phyloP scores from a whole-genome alignment of 345 rosid species.

The Angophora floribunda region DNA sequence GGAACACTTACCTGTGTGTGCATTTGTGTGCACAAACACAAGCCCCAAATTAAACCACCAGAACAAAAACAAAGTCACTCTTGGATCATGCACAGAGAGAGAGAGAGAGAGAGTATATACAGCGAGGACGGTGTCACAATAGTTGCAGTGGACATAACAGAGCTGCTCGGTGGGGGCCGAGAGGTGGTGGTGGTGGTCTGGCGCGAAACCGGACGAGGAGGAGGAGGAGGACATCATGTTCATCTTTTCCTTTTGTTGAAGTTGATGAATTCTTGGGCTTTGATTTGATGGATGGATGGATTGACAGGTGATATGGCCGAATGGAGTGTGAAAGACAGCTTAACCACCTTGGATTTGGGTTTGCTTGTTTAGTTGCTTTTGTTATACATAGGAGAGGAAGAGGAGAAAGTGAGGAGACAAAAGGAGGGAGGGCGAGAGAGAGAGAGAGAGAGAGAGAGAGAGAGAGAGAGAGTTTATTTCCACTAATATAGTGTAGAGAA shows the following conservation, averaged over 20 bases:
- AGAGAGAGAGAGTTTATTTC: background rate
- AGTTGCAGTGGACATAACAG: slow-evolving; percentile 96
- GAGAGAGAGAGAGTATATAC: slow-evolving; percentile 12
- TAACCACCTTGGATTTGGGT: slow-evolving; percentile 24
- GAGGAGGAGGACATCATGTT: slow-evolving; percentile 25
- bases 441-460: background rate
- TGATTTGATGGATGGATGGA: slow-evolving; percentile 60
- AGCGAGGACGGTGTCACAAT: slow-evolving; percentile 88
- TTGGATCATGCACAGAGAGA: background rate
- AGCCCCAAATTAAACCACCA: background rate
- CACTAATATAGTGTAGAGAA: slow-evolving; percentile 5
- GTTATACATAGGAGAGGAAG: background rate
- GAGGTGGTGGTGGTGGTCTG: slow-evolving; percentile 85
- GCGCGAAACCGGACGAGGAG: slow-evolving; percentile 48
- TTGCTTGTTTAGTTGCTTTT: slow-evolving; percentile 45
- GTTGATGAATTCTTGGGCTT: slow-evolving; percentile 5
- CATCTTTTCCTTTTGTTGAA: slow-evolving; percentile 1
- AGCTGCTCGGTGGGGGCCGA: slow-evolving; percentile 79
- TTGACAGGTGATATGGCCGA: slow-evolving; percentile 49
- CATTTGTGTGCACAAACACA: background rate
- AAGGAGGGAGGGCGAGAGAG: background rate
- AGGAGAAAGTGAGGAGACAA: background rate
- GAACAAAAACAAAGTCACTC: background rate
- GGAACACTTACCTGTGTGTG: slow-evolving; percentile 83
- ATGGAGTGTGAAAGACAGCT: slow-evolving; percentile 33